A percentile compares a stretch with the other conserved stretches of the same genome.
Conservation (phyloP, 106 monocot genomes). For the Dioscorea dumetorum region DNA sequence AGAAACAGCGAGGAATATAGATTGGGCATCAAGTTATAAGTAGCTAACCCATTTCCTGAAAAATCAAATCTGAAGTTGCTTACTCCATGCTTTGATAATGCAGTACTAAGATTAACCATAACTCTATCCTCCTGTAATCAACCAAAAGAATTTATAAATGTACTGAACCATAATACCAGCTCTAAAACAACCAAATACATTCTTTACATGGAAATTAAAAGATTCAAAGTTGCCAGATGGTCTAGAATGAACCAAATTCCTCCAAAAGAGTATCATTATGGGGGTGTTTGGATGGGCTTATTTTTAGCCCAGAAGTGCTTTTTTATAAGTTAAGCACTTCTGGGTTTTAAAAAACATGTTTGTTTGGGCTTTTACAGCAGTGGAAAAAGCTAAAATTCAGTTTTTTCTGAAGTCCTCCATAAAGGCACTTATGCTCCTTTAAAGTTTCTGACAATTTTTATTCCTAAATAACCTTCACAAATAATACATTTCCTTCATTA, state of each 20-base stretch:
- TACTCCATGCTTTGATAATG: slow-evolving; percentile 29
- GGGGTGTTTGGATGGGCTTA: too few relatives aligned
- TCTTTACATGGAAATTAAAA: not conserved
- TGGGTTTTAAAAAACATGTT: too few relatives aligned
- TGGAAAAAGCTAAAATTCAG: too few relatives aligned
- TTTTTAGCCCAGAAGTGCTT: too few relatives aligned
- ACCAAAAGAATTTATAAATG: not conserved
- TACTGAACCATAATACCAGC: not conserved
- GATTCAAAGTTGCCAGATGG: too few relatives aligned
- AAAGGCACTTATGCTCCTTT: too few relatives aligned
- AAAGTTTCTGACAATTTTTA: too few relatives aligned
- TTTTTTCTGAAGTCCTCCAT: too few relatives aligned
- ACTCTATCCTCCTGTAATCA: slow-evolving; percentile 34
- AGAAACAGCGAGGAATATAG: not conserved
- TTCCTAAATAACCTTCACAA: too few relatives aligned
- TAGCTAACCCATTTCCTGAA: slow-evolving; percentile 48
- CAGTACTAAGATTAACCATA: slow-evolving; percentile 24
- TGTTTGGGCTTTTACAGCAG: too few relatives aligned
- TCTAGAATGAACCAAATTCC: not conserved
- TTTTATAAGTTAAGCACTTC: too few relatives aligned
- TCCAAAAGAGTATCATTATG: not conserved
- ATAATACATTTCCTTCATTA: too few relatives aligned
- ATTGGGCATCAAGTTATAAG: not conserved
- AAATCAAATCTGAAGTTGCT: slow-evolving; percentile 61
- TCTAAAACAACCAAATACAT: not conserved